Evolutionary conservation across 2,329 filamentous ascomycete species (phyloP).

Genomic region (Fusarium virguliforme): DNA sequence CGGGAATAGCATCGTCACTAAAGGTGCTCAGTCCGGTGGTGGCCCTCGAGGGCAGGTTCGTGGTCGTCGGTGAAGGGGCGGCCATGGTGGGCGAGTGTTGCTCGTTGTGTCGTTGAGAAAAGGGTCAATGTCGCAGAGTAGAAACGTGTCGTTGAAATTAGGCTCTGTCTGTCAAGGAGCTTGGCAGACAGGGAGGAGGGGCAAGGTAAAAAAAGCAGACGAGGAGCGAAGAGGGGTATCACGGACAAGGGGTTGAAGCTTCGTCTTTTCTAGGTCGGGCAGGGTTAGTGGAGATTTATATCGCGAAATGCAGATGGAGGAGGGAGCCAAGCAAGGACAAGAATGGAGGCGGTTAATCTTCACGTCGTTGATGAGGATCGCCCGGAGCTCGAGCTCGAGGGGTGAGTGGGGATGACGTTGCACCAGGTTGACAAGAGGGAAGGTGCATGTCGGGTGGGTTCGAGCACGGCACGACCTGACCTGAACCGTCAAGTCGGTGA

Average conservation of each 20-base stretch:
- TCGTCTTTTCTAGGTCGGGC: slow-evolving; percentile 14
- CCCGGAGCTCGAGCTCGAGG: slow-evolving; percentile 32
- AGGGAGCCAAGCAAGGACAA: background rate
- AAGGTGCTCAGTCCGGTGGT: slow-evolving; percentile 63
- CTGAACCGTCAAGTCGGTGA: slow-evolving; percentile 26
- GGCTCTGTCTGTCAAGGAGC: slow-evolving; percentile 31
- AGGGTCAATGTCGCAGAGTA: slow-evolving; percentile 16
- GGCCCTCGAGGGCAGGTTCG: slow-evolving; percentile 63
- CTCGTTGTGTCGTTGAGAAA: slow-evolving; percentile 8
- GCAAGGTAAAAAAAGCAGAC: slow-evolving; percentile 11
- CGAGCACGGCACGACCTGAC: slow-evolving; percentile 34
- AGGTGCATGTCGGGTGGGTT: slow-evolving; percentile 23
- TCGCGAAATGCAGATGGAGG: background rate
- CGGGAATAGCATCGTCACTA: slow-evolving; percentile 73
- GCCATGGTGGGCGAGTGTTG: slow-evolving; percentile 44
- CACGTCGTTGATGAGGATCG: slow-evolving; percentile 43
- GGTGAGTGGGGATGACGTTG: slow-evolving; percentile 36
- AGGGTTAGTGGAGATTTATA: slow-evolving; percentile 15
- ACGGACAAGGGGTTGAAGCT: slow-evolving; percentile 44
- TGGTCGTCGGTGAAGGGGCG: slow-evolving; percentile 52
- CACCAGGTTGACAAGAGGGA: slow-evolving; percentile 18
- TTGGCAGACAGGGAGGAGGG: slow-evolving; percentile 44
- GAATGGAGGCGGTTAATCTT: slow-evolving; percentile 28
- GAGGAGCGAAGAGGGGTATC: slow-evolving; percentile 41
- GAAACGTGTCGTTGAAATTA: slow-evolving; percentile 36